phyloP scores from a whole-genome alignment of 2,329 filamentous ascomycete species.

The Trichoderma sp. region DNA sequence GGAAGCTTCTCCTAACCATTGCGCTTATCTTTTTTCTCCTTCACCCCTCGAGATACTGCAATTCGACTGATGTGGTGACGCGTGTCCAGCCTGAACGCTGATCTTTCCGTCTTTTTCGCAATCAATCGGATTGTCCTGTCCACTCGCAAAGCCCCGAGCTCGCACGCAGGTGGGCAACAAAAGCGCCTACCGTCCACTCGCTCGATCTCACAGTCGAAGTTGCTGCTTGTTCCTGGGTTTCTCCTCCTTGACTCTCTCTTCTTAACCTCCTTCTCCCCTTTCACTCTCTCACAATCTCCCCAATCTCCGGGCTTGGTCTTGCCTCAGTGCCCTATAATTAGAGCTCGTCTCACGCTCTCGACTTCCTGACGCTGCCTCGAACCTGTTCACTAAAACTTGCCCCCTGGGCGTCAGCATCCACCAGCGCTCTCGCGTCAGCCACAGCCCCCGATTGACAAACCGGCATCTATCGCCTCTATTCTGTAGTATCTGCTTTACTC shows the following conservation, averaged over 20 bases:
- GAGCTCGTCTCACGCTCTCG: not conserved
- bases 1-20: slow-evolving; percentile 16
- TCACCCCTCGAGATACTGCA: not conserved
- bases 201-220: not conserved
- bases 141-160: not conserved
- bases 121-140: not conserved
- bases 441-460: not conserved
- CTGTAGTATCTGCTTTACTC: slow-evolving; percentile 8
- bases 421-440: slow-evolving; percentile 14
- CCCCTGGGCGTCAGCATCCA: slow-evolving; percentile 6
- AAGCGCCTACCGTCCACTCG: slow-evolving; percentile 19
- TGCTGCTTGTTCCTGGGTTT: not conserved
- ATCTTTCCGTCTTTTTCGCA: not conserved
- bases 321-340: not conserved
- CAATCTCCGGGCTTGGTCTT: not conserved
- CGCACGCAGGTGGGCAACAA: slow-evolving; percentile 8
- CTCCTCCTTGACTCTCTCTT: not conserved
- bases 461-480: not conserved
- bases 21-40: not conserved
- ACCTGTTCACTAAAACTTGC: not conserved
- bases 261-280: not conserved
- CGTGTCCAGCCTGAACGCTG: not conserved
- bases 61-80: slow-evolving; percentile 3
- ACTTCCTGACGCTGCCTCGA: not conserved
- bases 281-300: not conserved